These are phyloP conservation scores for Dothistroma pini DNA, from an alignment of 2,329 filamentous ascomycete genomes.

Conservation along the genomic window DNA sequence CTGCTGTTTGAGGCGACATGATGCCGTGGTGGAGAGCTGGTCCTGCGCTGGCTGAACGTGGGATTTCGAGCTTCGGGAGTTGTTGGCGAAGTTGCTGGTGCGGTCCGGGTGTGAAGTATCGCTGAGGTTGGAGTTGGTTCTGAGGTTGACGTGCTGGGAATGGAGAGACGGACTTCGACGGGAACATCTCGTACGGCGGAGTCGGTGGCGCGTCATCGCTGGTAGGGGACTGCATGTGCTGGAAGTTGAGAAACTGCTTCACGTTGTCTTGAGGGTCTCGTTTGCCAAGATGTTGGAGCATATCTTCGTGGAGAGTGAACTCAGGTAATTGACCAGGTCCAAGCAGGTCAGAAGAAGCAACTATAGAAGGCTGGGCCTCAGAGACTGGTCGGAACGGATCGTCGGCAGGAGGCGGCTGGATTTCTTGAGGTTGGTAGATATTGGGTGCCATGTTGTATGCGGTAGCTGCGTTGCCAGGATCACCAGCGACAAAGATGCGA, in stretches of 20 bases:
- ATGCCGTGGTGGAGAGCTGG: conserved; percentile 32
- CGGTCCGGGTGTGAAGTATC: conserved; percentile 42
- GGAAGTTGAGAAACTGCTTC: conserved; percentile 83
- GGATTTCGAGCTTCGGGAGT: conserved; percentile 57
- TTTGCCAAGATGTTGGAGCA: conserved; percentile 64
- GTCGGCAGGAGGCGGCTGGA: conserved; percentile 10
- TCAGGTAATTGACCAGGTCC: conserved; percentile 64
- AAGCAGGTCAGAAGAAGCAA: conserved; percentile 87
- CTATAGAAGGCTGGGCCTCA: conserved; percentile 73
- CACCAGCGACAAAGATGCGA: conserved; percentile 71
- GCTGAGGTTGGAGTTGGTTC: conserved; percentile 37
- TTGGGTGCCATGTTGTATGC: conserved; percentile 51
- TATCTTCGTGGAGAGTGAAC: conserved; percentile 67
- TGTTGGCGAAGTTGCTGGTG: conserved; percentile 49
- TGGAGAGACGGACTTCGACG: conserved; percentile 24
- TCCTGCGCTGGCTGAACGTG: conserved; percentile 39
- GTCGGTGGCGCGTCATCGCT: conserved; percentile 59
- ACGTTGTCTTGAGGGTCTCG: conserved; percentile 91
- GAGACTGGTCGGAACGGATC: conserved; percentile 61
- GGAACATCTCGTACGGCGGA: conserved; percentile 48
- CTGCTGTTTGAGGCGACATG: conserved; percentile 35
- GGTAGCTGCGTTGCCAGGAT: conserved; percentile 72
- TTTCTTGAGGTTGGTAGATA: conserved; percentile 39
- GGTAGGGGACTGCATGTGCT: conserved; percentile 57
- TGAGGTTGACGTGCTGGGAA: conserved; percentile 26